Base-by-base conservation (phyloP, 2,329 filamentous ascomycete genomes). In the Periconia sp. region DNA sequence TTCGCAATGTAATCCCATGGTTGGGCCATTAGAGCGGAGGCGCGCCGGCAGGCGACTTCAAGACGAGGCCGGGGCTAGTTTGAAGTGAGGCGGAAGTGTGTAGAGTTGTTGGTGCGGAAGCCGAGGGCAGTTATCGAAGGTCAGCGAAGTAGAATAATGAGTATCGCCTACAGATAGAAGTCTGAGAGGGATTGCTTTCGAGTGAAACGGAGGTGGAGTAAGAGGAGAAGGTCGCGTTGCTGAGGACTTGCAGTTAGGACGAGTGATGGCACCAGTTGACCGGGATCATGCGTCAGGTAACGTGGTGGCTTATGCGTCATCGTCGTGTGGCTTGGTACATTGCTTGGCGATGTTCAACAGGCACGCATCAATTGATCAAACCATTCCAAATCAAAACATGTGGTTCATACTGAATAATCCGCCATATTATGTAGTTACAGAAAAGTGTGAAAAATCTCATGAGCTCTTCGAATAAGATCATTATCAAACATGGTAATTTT, bases 1-100 rank as follows among this genome's bases (percentile, higher is more conserved):
- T 99, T 99, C 75, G 93, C 92, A 73, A 97, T 99, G 81, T 95
- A 97, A 80, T 97, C 92, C 93, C 93, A 97, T 76, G 91, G 88
- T 69, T 87, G 83, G 59, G 81, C 68, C 77, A 80, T 80, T 44
- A 59, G 55, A 37, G 44, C 50, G 27, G 41, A 27, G 41, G 40
- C 49, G 54, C 53, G 55, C 52, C 55, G 51, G 42, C 52, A 45
- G 55, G 44, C 45, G 45, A 41, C 30, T 50, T 14, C 11, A 35
- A 2, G 41, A 19, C 3, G 33, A 49, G 31, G 19, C 18, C 18
- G 40, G 13, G 46, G 49, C 43, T 50, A 54, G 47, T 54, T 50
- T 56, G 49, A 27, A 45, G 44, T 48, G 57, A 19, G 42, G 58
- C 51, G 53, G 43, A 41, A 41, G 49, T 41, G 45, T 44, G 44